phyloP scores from a whole-genome alignment of 306 rosid genomes.

The Quercus bicolor region DNA sequence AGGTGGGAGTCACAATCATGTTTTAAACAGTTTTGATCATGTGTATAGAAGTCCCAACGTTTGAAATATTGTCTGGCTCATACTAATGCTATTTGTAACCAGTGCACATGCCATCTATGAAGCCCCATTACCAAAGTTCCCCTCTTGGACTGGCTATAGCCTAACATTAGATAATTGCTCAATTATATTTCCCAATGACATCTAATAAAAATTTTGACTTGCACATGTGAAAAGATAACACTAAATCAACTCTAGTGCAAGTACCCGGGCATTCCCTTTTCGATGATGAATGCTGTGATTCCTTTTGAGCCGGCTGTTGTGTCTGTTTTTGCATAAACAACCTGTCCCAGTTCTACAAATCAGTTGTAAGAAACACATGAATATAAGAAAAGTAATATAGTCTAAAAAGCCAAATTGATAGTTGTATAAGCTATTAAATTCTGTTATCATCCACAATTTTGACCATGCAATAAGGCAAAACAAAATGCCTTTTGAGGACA shows the following conservation, averaged over 20 bases:
- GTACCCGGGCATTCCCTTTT: conserved; percentile 96
- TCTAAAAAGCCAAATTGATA: not conserved
- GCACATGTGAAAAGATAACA: conserved; percentile 17
- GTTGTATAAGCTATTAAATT: not conserved
- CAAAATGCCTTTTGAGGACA: too few species aligned
- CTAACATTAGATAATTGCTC: conserved; percentile 7
- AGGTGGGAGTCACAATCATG: not conserved
- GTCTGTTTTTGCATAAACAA: conserved; percentile 92
- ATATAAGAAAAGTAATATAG: not conserved
- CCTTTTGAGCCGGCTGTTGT: conserved; percentile 83
- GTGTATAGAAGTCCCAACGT: conserved; percentile 1
- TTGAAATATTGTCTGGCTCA: not conserved
- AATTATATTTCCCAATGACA: conserved; percentile 3
- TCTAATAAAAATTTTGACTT: conserved; percentile 3
- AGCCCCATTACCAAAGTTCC: not conserved
- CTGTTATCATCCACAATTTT: not conserved
- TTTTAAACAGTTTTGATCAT: not conserved
- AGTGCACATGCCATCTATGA: not conserved
- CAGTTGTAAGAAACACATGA: not conserved
- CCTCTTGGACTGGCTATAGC: conserved; percentile 2
- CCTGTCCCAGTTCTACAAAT: conserved; percentile 53
- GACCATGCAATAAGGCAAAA: too few species aligned
- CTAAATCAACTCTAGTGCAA: conserved; percentile 29
- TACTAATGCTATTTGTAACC: not conserved
- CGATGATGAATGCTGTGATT: conserved; percentile 90